Percentiles rank a stretch among this genome's conserved stretches.
Conservation (phyloP, 495 filamentous ascomycete genomes). For the Penicillium coprophilum region DNA sequence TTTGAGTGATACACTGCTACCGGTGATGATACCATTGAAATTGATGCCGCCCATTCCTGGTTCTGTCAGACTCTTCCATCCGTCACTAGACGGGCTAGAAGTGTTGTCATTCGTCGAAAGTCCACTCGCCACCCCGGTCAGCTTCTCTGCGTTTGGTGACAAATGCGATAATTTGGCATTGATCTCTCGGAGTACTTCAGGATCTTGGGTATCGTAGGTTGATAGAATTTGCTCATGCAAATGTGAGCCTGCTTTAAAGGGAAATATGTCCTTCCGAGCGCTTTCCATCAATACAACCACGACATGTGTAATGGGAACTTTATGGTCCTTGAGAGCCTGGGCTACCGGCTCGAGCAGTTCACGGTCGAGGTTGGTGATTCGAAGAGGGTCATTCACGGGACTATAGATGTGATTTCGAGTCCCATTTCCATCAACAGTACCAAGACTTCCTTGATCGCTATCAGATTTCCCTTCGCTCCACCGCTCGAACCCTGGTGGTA, state of each 20-base stretch:
- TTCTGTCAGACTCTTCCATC: conserved; percentile 14
- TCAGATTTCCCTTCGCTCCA: conserved; percentile 4
- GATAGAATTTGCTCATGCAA: conserved; percentile 35
- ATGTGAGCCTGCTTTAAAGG: conserved; percentile 33
- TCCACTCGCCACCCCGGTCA: conserved; percentile 38
- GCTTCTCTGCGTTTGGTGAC: conserved; percentile 33
- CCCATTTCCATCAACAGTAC: not conserved
- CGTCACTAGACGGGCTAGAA: not conserved
- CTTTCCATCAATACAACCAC: conserved; percentile 43
- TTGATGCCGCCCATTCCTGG: conserved; percentile 37
- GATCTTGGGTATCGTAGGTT: conserved; percentile 18
- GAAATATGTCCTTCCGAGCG: conserved; percentile 45
- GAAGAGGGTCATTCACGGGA: conserved; percentile 36
- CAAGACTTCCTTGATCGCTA: not conserved
- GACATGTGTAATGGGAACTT: conserved; percentile 35
- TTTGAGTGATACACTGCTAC: conserved; percentile 42
- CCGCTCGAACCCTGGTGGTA: conserved; percentile 24
- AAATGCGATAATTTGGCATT: conserved; percentile 29
- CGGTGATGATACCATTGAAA: conserved; percentile 34
- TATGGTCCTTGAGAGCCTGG: conserved; percentile 26
- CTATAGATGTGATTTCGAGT: conserved; percentile 26
- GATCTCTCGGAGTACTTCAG: conserved; percentile 10
- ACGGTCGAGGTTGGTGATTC: conserved; percentile 40
- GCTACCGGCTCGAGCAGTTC: conserved; percentile 31
- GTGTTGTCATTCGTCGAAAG: conserved; percentile 22